phyloP scores from a whole-genome alignment of 805 yeast species.

The Helenozyma rhizophorensis region DNA sequence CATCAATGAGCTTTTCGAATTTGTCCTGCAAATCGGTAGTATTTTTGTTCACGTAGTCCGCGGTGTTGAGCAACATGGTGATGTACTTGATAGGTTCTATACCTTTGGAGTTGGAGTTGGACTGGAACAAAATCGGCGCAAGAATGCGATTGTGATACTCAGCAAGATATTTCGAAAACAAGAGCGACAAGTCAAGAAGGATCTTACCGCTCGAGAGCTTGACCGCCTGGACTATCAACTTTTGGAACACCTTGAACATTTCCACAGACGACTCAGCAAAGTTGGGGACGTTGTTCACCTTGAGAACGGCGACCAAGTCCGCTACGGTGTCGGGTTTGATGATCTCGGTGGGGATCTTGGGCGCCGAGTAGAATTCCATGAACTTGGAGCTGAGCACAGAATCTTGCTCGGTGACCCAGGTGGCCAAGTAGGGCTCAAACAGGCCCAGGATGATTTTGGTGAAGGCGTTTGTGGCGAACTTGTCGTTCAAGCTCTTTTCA shows the following conservation, averaged over 20 bases:
- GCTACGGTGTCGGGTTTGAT: constrained; percentile 10
- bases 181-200: constrained; percentile 36
- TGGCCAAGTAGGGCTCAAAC: constrained; percentile 78
- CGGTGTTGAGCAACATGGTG: constrained; percentile 76
- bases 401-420: constrained; percentile 89
- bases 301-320: constrained; percentile 34
- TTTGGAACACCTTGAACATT: constrained; percentile 72
- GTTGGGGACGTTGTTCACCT: constrained; percentile 49
- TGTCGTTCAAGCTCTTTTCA: constrained; percentile 66
- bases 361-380: constrained; percentile 55
- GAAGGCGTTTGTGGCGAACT: constrained; percentile 47
- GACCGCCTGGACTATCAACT: constrained; percentile 44
- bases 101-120: constrained; percentile 24
- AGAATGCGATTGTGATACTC: constrained; percentile 36
- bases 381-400: constrained; percentile 56
- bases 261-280: constrained; percentile 87
- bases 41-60: constrained; percentile 82
- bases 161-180: constrained; percentile 63
- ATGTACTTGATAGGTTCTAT: constrained; percentile 62
- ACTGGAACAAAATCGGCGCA: constrained; percentile 26
- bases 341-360: constrained; percentile 47
- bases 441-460: constrained; percentile 51
- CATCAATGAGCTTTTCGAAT: constrained; percentile 35
- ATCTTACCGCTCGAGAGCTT: constrained; percentile 14
- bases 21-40: constrained; percentile 71